Percentiles rank a stretch among this genome's conserved stretches.
Conservation (phyloP, 2,329 filamentous ascomycete species). For the Fusarium sp. region DNA sequence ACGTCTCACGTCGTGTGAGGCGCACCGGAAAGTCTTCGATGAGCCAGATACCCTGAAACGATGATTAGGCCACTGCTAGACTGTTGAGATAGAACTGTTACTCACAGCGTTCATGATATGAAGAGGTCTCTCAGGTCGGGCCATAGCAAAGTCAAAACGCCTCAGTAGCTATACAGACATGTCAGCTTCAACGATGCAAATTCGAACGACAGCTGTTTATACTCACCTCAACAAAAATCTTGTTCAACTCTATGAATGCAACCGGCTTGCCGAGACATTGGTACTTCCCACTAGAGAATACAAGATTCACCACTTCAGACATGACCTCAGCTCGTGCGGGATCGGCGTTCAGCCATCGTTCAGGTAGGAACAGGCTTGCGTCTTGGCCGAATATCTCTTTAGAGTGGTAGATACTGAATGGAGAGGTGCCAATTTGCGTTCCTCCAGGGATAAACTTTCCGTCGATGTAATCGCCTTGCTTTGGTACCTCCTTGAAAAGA, state of each 20-base stretch:
- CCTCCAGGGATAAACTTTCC: conserved; percentile 56
- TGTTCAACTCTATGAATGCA: conserved; percentile 56
- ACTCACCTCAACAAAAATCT: conserved; percentile 60
- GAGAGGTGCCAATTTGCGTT: conserved; percentile 51
- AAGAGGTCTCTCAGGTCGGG: conserved; percentile 17
- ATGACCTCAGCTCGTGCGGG: conserved; percentile 50
- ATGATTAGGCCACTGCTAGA: background rate
- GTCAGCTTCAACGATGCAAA: background rate
- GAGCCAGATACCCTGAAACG: conserved; percentile 19
- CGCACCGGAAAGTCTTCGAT: conserved; percentile 32
- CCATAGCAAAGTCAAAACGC: conserved; percentile 33
- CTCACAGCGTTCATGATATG: conserved; percentile 31
- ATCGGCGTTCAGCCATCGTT: conserved; percentile 57
- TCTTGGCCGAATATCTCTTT: conserved; percentile 55
- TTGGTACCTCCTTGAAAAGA: conserved; percentile 52
- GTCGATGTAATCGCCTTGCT: conserved; percentile 53
- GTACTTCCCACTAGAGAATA: conserved; percentile 58
- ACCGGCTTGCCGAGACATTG: conserved; percentile 57
- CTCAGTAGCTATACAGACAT: conserved; percentile 13
- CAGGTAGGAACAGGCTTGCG: conserved; percentile 52
- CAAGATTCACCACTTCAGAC: conserved; percentile 54
- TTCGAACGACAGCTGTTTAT: too few relatives aligned
- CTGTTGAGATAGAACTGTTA: fast-evolving
- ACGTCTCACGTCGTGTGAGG: conserved; percentile 4
- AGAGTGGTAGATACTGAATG: conserved; percentile 52